These are phyloP conservation scores for Sporothrix variecibatus DNA, from an alignment of 2,329 filamentous ascomycete genomes.

Conservation along the genomic window DNA sequence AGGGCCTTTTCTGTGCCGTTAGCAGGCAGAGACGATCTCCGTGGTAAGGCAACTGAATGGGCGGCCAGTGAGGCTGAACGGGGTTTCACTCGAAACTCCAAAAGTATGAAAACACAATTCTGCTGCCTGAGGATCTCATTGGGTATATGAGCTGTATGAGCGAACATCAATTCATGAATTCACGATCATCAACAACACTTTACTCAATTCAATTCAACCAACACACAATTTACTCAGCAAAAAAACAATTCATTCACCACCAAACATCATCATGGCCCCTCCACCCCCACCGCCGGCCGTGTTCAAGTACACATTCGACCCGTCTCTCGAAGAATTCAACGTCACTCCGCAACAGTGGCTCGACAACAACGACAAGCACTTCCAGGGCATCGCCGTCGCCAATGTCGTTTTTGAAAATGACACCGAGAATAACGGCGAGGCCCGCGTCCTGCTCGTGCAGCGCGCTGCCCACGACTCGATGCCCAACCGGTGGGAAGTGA, in stretches of 20 bases:
- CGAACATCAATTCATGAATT: not conserved
- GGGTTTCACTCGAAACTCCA: not conserved
- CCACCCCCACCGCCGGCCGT: constrained; percentile 24
- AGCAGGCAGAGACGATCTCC: not conserved
- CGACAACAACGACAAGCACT: constrained; percentile 27
- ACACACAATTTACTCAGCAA: not conserved
- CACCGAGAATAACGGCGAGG: not conserved
- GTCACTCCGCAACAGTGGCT: constrained; percentile 33
- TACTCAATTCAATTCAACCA: not conserved
- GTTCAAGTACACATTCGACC: constrained; percentile 33
- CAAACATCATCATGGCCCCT: constrained; percentile 19
- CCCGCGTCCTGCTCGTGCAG: constrained; percentile 44
- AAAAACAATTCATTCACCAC: not conserved
- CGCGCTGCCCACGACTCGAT: constrained; percentile 43
- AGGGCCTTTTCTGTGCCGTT: too few species aligned
- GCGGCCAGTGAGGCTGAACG: not conserved
- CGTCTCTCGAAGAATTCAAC: constrained; percentile 31
- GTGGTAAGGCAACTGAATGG: not conserved
- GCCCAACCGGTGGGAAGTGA: constrained; percentile 46
- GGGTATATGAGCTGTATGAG: not conserved
- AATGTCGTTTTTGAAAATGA: constrained; percentile 37
- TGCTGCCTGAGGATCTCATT: constrained; percentile 13
- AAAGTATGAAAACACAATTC: not conserved
- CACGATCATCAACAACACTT: not conserved
- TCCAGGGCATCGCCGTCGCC: constrained; percentile 34